Conservation (phyloP, 2,329 filamentous ascomycete genomes). For the Cladophialophora chaetospira region DNA sequence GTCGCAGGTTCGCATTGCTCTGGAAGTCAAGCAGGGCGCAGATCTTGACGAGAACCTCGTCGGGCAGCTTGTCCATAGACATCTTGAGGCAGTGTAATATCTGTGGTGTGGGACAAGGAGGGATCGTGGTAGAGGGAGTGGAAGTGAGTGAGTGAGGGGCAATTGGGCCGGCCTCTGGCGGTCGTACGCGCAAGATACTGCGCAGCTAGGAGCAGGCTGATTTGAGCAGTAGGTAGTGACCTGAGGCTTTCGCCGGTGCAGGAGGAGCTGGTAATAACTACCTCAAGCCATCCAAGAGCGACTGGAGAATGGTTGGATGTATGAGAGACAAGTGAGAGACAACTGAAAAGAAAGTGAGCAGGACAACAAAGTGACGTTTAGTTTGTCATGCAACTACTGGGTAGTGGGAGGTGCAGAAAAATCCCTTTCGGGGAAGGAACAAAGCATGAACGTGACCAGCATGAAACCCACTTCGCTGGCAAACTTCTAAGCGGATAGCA, state of each 20-base stretch:
- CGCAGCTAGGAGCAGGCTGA: background rate
- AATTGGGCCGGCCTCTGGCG: background rate
- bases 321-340: background rate
- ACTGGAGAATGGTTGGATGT: background rate
- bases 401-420: background rate
- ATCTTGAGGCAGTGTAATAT: constrained; percentile 18
- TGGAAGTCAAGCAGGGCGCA: constrained; percentile 25
- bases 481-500: background rate
- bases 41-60: constrained; percentile 32
- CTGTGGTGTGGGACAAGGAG: background rate
- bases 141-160: background rate
- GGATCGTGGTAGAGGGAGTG: background rate
- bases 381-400: no score
- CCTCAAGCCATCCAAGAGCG: background rate
- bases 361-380: background rate
- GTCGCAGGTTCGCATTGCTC: constrained; percentile 24
- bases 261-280: background rate
- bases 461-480: background rate
- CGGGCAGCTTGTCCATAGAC: constrained; percentile 21
- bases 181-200: background rate
- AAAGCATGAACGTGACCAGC: background rate
- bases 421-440: background rate
- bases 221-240: background rate
- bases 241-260: background rate
- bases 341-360: background rate